Evolutionary conservation across 495 filamentous ascomycete genomes (phyloP).

Genomic region (Lasiosphaeria miniovina): DNA sequence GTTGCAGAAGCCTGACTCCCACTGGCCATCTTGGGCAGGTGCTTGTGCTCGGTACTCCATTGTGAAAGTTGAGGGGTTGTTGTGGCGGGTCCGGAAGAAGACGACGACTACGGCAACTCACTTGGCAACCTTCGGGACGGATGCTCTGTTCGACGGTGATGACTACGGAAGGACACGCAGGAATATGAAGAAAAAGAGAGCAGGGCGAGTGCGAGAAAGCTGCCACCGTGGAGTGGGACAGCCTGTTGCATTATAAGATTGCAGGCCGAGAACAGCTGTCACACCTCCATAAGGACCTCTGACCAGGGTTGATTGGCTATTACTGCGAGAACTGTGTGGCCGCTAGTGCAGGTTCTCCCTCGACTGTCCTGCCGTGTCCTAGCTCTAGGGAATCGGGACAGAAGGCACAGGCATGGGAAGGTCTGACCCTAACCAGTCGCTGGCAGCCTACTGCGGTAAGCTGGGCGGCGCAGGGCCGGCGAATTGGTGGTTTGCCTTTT

Average conservation of each 20-base stretch:
- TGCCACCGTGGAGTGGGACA: not conserved
- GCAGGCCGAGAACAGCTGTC: not conserved
- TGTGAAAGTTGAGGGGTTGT: not conserved
- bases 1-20: slow-evolving; percentile 5
- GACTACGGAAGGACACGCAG: not conserved
- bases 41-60: not conserved
- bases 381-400: too few species aligned
- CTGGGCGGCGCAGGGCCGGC: not conserved
- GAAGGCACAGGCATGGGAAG: not conserved
- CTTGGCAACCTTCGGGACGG: too few species aligned
- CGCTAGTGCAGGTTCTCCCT: not conserved
- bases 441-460: not conserved
- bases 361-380: too few species aligned
- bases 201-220: not conserved
- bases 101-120: too few species aligned
- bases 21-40: not conserved
- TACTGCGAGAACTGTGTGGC: not conserved
- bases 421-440: too few species aligned
- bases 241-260: not conserved
- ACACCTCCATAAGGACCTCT: too few species aligned
- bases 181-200: not conserved
- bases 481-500: too few species aligned
- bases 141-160: not conserved
- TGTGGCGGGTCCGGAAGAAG: not conserved
- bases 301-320: not conserved